Conservation (phyloP, 306 rosid genomes). For the Cicer chorassanicum region DNA sequence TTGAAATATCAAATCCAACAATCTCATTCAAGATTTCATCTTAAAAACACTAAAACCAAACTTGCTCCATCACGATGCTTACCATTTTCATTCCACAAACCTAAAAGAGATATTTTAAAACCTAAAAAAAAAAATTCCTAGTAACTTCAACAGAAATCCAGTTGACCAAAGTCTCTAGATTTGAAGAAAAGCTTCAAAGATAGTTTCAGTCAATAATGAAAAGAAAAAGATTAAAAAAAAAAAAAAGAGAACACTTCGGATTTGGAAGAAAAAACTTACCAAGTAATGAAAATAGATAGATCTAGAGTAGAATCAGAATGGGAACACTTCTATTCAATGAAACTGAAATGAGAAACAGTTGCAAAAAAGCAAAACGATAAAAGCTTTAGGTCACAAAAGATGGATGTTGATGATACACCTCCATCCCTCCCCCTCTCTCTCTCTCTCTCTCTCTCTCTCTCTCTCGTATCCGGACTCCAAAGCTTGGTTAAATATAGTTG, state of each 20-base stretch:
- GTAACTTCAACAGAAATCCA: conserved; percentile 40
- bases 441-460: conserved; percentile 34
- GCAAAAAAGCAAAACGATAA: conserved; percentile 42
- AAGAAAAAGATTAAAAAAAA: background rate
- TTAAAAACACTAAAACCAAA: conserved; percentile 15
- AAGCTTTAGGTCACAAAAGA: conserved; percentile 59
- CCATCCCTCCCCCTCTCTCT: too few species aligned
- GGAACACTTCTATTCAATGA: conserved; percentile 4
- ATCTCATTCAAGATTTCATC: conserved; percentile 34
- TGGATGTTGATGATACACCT: conserved; percentile 41
- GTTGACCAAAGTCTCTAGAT: conserved; percentile 24
- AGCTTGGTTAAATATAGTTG: conserved; percentile 60
- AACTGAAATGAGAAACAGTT: conserved; percentile 4
- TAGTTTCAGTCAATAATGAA: background rate
- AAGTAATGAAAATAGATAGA: conserved; percentile 44
- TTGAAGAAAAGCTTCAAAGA: conserved; percentile 37
- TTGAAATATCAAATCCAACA: background rate
- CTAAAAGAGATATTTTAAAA: background rate
- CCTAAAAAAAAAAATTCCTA: conserved; percentile 34
- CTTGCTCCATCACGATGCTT: background rate
- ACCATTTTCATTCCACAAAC: conserved; percentile 25
- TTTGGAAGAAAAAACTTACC: conserved; percentile 32
- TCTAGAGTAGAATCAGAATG: conserved; percentile 39
- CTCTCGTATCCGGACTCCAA: conserved; percentile 60
- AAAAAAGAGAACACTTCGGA: background rate